Base-by-base conservation (phyloP, 306 rosid genomes). In the Casuarina cunninghamiana region DNA sequence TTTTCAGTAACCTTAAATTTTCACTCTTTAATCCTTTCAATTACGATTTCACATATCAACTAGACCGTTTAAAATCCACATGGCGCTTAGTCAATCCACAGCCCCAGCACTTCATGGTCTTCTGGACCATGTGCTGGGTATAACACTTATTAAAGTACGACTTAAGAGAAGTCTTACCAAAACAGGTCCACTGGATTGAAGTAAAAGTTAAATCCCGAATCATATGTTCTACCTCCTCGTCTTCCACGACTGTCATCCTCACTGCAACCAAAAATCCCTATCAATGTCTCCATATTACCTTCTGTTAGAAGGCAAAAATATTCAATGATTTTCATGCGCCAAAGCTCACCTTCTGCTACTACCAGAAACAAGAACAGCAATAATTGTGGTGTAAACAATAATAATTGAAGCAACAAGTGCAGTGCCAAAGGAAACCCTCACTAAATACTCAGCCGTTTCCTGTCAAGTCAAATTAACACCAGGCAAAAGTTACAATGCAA, bases 381-480 rank as follows among this genome's bases (percentile, higher is more conserved):
- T 87, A 58, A 95, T 95, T 26, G 99, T 88, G 50, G 99, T 93
- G 80, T 91, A 95, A 86, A 95, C 99, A 83, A 95, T 80, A 85
- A 95, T 91, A 74, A 95, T 91, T 17, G 99, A 95, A 35, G 94
- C 99, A 78, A 93, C 91, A 16, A 95, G 87, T 35, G 98, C 97
- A 32, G 98, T 95, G 58, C 99, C 99, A 86, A 95, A 95, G 13
- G 99, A 90, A 80, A 95, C 97, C 87, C 99, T 87, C 16, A 91
- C 91, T 79, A 95, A 68, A 86, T 95, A 95, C 88, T 90, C 97
- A 5, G 86, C 86, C 6, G 90, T 84, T 1, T 90, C 93, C 99
- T 95, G 87, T 69, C 75, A 90, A 81, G 81, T 48, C 46, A 75
- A 53, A 5, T 78, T 17, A 76, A 67, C 49, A 63, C n/a, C 72